These are phyloP conservation scores for Rhodotorula sp. DNA, from an alignment of 1,284 basidiomycete species.

Conservation along the genomic window DNA sequence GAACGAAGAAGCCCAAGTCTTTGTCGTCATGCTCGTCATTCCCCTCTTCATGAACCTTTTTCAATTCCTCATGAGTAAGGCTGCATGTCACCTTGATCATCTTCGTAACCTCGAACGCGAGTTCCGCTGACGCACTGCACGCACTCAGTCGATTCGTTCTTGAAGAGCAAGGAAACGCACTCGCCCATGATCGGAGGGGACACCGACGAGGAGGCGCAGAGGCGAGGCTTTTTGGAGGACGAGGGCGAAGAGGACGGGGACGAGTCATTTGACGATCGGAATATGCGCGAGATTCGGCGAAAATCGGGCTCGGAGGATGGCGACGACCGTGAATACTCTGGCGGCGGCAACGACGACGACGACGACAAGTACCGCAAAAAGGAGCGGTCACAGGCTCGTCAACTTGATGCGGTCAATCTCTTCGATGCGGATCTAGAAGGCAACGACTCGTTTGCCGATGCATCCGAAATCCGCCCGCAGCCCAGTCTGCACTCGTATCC, in stretches of 20 bases:
- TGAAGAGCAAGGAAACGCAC: conserved; percentile 51
- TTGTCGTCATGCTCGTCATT: conserved; percentile 79
- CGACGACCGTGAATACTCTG: background rate
- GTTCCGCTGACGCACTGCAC: background rate
- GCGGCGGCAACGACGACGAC: conserved; percentile 7
- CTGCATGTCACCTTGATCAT: background rate
- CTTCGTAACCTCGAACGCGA: background rate
- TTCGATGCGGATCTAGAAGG: background rate
- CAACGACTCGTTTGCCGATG: background rate
- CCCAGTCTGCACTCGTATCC: background rate
- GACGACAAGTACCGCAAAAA: background rate
- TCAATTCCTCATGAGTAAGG: conserved; percentile 33
- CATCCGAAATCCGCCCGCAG: background rate
- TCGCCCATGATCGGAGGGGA: conserved; percentile 19
- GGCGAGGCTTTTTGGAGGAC: conserved; percentile 61
- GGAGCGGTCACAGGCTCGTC: background rate
- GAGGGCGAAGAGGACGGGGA: conserved; percentile 41
- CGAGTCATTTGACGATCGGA: background rate
- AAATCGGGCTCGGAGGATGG: background rate
- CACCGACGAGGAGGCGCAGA: conserved; percentile 48
- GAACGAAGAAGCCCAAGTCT: conserved; percentile 60
- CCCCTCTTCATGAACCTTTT: conserved; percentile 55
- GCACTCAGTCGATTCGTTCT: conserved; percentile 63
- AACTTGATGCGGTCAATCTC: background rate
- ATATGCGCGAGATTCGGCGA: background rate